phyloP scores from a whole-genome alignment of 176 grass and related monocot genomes.

The Poa annua region DNA sequence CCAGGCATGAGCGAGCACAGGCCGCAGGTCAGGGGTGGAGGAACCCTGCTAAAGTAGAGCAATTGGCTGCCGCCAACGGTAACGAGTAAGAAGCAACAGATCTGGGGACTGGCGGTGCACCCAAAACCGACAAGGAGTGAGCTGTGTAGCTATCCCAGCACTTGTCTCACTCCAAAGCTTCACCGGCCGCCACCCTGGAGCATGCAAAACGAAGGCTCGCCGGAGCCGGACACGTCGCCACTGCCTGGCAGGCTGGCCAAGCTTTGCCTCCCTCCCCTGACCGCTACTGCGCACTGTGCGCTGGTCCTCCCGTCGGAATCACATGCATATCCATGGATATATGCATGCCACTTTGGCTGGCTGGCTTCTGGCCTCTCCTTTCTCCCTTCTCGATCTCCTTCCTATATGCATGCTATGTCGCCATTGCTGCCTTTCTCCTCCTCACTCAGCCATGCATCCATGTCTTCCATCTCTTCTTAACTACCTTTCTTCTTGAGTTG shows the following conservation, averaged over 20 bases:
- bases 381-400: too few relatives aligned
- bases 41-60: too few relatives aligned
- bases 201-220: neutral
- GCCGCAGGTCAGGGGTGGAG: too few relatives aligned
- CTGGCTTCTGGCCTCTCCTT: neutral
- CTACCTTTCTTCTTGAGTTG: too few relatives aligned
- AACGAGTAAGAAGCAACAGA: neutral
- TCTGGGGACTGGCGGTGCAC: neutral
- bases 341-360: neutral
- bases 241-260: neutral
- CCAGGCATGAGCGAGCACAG: too few relatives aligned
- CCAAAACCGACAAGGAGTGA: neutral
- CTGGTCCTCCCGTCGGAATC: slow-evolving; percentile 2
- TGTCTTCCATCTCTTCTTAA: neutral
- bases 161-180: neutral
- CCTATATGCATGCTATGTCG: too few relatives aligned
- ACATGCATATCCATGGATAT: neutral
- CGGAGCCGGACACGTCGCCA: neutral
- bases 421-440: too few relatives aligned
- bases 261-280: neutral
- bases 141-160: neutral
- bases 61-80: too few relatives aligned
- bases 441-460: neutral
- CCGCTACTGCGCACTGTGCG: neutral
- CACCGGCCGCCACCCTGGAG: neutral